Evolutionary conservation across 73 alveolate species (phyloP).

Genomic region (Diophrys sp.): DNA sequence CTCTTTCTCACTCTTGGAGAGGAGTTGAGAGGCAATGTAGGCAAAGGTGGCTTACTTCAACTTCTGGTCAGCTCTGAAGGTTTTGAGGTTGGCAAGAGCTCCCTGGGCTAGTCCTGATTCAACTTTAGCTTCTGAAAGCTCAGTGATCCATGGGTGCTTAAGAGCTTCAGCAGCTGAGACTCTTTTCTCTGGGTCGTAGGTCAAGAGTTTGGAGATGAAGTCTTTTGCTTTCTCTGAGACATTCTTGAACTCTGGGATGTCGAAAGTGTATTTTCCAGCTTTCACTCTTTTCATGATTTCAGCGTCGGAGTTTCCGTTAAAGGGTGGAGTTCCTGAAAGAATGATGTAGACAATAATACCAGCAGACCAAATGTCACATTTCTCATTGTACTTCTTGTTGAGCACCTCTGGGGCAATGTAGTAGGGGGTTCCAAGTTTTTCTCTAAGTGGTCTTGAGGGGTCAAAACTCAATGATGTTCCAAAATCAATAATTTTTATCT

Average conservation of each 20-base stretch:
- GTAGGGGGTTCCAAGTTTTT: slow-evolving; percentile 57
- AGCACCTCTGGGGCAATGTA: slow-evolving; percentile 61
- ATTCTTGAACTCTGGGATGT: slow-evolving; percentile 17
- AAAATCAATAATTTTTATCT: slow-evolving; percentile 47
- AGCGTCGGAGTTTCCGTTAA: slow-evolving; percentile 41
- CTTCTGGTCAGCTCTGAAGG: slow-evolving; percentile 77
- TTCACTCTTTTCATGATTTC: slow-evolving; percentile 44
- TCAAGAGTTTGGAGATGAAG: slow-evolving; percentile 18
- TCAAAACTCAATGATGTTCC: slow-evolving; percentile 44
- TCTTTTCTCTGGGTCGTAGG: slow-evolving; percentile 48
- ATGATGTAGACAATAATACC: slow-evolving; percentile 57
- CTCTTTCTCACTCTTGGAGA: slow-evolving; percentile 81
- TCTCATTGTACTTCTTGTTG: slow-evolving; percentile 41
- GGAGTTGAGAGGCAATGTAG: slow-evolving; percentile 80
- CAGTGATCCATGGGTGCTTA: slow-evolving; percentile 76
- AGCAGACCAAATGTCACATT: slow-evolving; percentile 54
- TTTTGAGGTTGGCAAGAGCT: slow-evolving; percentile 65
- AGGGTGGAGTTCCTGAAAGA: slow-evolving; percentile 54
- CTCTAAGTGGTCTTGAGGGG: slow-evolving; percentile 18
- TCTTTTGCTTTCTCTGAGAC: slow-evolving; percentile 38
- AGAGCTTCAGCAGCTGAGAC: slow-evolving; percentile 59
- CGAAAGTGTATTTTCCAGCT: slow-evolving; percentile 28
- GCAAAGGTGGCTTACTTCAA: slow-evolving; percentile 83
- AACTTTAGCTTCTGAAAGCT: slow-evolving; percentile 20
- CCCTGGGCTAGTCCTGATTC: slow-evolving; percentile 23